Conservation (phyloP, 2,329 filamentous ascomycete genomes). For the Fusarium tricinctum region DNA sequence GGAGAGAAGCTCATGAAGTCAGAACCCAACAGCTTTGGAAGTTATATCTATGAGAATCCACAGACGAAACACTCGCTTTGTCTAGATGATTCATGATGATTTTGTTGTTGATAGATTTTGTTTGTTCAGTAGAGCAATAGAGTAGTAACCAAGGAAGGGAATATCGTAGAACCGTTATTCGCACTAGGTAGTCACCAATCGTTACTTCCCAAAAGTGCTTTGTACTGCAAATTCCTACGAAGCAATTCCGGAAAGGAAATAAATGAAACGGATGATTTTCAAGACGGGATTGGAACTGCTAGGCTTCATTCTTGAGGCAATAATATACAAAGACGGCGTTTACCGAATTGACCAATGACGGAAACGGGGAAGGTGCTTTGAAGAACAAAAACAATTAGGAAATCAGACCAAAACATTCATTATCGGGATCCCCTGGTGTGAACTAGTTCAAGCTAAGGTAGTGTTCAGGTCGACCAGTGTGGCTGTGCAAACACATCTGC, state of each 20-base stretch:
- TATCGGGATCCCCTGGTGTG: constrained; percentile 2
- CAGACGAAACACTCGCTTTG: background rate
- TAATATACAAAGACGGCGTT: too few relatives aligned
- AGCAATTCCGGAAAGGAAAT: too few relatives aligned
- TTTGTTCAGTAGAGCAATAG: background rate
- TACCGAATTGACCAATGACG: background rate
- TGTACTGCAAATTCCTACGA: too few relatives aligned
- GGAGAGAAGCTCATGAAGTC: background rate
- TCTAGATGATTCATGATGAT: constrained; percentile 8
- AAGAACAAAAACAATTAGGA: constrained; percentile 18
- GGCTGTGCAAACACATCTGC: constrained; percentile 41
- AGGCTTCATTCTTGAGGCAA: too few relatives aligned
- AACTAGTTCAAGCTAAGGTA: constrained; percentile 14
- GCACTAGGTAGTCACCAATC: background rate
- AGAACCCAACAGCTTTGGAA: too few relatives aligned
- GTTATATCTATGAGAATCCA: background rate
- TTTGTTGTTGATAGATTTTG: constrained; percentile 3
- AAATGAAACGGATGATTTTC: too few relatives aligned
- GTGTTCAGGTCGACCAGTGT: constrained; percentile 40
- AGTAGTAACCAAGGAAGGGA: background rate
- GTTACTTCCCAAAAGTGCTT: background rate
- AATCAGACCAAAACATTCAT: background rate
- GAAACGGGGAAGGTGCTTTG: constrained; percentile 17
- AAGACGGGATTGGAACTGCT: too few relatives aligned
- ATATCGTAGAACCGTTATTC: constrained; percentile 9